Conservation (phyloP, 2,329 filamentous ascomycete genomes). For the Diaporthe vaccinii region DNA sequence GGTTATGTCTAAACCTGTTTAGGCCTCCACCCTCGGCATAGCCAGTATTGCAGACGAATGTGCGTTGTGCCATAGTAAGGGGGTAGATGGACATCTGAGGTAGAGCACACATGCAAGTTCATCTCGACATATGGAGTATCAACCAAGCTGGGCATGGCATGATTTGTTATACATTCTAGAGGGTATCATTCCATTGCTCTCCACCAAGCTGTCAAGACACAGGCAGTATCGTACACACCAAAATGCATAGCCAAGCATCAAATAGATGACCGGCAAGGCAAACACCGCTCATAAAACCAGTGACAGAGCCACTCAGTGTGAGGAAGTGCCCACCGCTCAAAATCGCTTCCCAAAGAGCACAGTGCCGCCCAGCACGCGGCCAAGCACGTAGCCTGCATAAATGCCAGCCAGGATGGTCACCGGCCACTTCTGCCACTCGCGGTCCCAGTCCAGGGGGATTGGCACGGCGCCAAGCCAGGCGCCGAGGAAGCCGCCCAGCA, state of each 20-base stretch:
- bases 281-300: background rate
- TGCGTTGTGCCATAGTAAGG: no score
- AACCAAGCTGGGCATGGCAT: no score
- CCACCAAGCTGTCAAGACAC: background rate
- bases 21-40: no score
- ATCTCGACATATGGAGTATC: no score
- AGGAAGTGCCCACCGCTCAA: conserved; percentile 29
- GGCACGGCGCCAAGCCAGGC: conserved; percentile 95
- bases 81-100: no score
- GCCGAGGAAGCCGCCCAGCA: conserved; percentile 82
- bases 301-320: no score
- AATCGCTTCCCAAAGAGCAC: conserved; percentile 62
- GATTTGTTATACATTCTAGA: conserved; percentile 23
- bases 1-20: no score
- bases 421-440: conserved; percentile 99
- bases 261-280: background rate
- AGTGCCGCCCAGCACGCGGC: conserved; percentile 72
- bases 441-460: conserved; percentile 97
- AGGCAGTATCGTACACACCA: conserved; percentile 16
- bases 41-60: no score
- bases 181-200: conserved; percentile 15
- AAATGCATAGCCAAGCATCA: background rate
- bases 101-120: no score
- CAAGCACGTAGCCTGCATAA: conserved; percentile 82
- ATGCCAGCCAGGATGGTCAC: conserved; percentile 89